These are phyloP conservation scores for Penicillium longicatenatum DNA, from an alignment of 495 filamentous ascomycete genomes.

Conservation along the genomic window DNA sequence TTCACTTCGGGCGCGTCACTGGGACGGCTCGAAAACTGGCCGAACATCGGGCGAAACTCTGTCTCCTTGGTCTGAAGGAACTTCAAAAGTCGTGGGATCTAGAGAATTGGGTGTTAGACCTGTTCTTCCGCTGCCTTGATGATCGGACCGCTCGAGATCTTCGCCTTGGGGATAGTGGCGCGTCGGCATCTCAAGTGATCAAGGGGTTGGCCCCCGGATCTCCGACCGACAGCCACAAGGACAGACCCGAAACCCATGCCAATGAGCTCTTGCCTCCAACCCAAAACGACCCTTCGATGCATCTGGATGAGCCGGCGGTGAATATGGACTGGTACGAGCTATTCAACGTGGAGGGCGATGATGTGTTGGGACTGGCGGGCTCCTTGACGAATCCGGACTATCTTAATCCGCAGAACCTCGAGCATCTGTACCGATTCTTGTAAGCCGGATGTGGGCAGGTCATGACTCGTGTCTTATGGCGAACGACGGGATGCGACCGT, in stretches of 20 bases:
- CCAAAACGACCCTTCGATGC: not conserved
- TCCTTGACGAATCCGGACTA: constrained; percentile 35
- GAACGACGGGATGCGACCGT: not conserved
- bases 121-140: constrained; percentile 50
- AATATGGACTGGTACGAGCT: constrained; percentile 43
- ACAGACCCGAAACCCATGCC: not conserved
- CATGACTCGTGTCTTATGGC: not conserved
- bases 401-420: constrained; percentile 41
- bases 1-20: constrained; percentile 40
- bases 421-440: constrained; percentile 45
- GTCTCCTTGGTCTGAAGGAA: constrained; percentile 47
- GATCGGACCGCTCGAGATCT: constrained; percentile 45
- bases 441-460: constrained; percentile 13
- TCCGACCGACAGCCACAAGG: not conserved
- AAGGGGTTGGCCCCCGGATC: constrained; percentile 4
- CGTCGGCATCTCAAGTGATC: constrained; percentile 1
- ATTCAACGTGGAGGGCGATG: constrained; percentile 40
- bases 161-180: constrained; percentile 24
- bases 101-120: constrained; percentile 48
- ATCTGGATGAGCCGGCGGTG: constrained; percentile 16
- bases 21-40: constrained; percentile 44
- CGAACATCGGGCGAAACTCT: constrained; percentile 49
- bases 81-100: constrained; percentile 52
- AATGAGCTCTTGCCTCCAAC: not conserved
- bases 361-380: constrained; percentile 33